phyloP scores from a whole-genome alignment of 805 yeast species.

The Candida tammaniensis region DNA sequence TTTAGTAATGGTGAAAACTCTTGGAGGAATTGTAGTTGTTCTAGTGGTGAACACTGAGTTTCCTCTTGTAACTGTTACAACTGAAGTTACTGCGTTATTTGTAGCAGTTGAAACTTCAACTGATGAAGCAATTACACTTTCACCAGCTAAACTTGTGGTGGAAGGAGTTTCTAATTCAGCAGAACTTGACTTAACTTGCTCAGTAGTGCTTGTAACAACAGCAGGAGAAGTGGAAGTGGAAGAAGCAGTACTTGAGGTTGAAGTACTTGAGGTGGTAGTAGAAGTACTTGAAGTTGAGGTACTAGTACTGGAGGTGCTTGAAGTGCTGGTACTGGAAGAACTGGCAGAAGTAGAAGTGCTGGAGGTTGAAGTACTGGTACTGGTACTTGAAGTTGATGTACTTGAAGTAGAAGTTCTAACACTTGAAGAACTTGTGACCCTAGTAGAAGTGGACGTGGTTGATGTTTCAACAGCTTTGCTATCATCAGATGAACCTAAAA shows the following conservation, averaged over 20 bases:
- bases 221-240: background rate
- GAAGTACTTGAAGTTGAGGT: constrained; percentile 1
- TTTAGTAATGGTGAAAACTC: constrained; percentile 11
- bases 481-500: constrained; percentile 20
- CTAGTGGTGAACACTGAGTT: constrained; percentile 9
- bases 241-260: background rate
- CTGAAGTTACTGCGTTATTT: constrained; percentile 2
- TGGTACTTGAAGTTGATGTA: constrained; percentile 1
- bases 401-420: constrained; percentile 3
- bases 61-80: constrained; percentile 5
- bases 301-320: constrained; percentile 2
- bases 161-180: no score
- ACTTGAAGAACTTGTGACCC: constrained; percentile 3
- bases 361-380: constrained; percentile 1
- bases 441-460: constrained; percentile 3
- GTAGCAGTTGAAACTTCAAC: background rate
- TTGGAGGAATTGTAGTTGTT: constrained; percentile 11
- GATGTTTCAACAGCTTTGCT: constrained; percentile 1
- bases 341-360: background rate
- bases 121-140: background rate
- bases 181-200: no score
- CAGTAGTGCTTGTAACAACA: no score
- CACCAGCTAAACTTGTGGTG: background rate
- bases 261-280: background rate
- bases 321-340: background rate